Conservation (phyloP, 2,329 filamentous ascomycete genomes). For the Fusarium proliferatum region DNA sequence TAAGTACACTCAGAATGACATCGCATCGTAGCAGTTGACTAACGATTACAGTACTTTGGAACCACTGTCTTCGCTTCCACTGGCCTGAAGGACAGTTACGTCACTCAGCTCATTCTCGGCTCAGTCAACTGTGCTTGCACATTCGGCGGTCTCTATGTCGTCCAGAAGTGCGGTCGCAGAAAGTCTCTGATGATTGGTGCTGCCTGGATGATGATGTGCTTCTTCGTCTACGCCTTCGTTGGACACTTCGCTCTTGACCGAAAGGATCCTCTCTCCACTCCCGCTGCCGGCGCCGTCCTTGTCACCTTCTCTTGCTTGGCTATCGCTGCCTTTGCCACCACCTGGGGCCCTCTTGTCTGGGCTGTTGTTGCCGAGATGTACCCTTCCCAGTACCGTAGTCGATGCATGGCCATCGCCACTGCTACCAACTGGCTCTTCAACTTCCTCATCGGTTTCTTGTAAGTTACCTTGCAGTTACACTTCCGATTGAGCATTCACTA, state of each 20-base stretch:
- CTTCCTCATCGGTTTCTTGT: constrained; percentile 66
- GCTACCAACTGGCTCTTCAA: constrained; percentile 74
- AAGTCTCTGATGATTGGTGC: constrained; percentile 72
- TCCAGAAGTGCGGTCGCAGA: constrained; percentile 73
- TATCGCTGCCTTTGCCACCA: constrained; percentile 74
- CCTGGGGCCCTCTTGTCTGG: constrained; percentile 78
- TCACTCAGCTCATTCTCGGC: constrained; percentile 75
- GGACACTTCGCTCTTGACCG: constrained; percentile 59
- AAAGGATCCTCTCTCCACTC: constrained; percentile 55
- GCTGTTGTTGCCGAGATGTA: constrained; percentile 73
- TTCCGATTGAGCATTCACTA: constrained; percentile 14
- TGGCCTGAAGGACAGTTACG: constrained; percentile 72
- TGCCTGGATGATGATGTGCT: constrained; percentile 68
- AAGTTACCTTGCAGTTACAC: constrained; percentile 23
- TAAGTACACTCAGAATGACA: not conserved
- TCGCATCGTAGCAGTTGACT: not conserved
- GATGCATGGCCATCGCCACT: constrained; percentile 67
- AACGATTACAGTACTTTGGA: constrained; percentile 61
- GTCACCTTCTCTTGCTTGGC: constrained; percentile 77
- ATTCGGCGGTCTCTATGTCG: constrained; percentile 71
- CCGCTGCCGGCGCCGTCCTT: constrained; percentile 66
- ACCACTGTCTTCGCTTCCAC: constrained; percentile 74
- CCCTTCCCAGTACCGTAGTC: constrained; percentile 65
- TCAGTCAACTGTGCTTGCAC: constrained; percentile 76
- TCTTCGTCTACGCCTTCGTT: constrained; percentile 63